These are phyloP conservation scores for Pelargonium cotyledonis DNA, from an alignment of 441 rosid species.

Conservation along the genomic window DNA sequence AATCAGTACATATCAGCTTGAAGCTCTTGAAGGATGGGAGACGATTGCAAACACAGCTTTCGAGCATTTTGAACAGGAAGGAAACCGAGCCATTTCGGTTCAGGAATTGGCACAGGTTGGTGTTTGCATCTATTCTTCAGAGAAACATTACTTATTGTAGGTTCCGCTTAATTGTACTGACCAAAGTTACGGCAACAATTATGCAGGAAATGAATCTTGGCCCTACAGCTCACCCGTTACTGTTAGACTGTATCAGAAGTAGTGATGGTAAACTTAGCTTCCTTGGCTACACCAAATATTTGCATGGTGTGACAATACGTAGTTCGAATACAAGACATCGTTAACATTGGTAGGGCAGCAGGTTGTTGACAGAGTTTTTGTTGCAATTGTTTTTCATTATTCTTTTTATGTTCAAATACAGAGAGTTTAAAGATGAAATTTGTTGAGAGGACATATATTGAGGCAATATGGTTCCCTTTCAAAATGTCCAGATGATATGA, in stretches of 20 bases:
- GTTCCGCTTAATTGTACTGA: not conserved
- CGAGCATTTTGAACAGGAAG: constrained; percentile 77
- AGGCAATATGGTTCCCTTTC: too few species aligned
- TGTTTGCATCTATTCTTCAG: constrained; percentile 7
- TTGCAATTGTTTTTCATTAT: not conserved
- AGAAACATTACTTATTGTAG: not conserved
- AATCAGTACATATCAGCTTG: constrained; percentile 80
- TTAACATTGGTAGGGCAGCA: not conserved
- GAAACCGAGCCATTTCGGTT: constrained; percentile 77
- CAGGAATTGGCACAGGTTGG: constrained; percentile 92
- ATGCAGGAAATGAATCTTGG: constrained; percentile 90
- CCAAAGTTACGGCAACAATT: not conserved
- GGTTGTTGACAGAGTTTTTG: not conserved
- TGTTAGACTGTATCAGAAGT: constrained; percentile 84
- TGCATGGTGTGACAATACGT: constrained; percentile 71
- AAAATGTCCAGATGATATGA: too few species aligned
- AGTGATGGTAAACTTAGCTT: constrained; percentile 89
- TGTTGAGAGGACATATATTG: too few species aligned
- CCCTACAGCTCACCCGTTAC: constrained; percentile 73
- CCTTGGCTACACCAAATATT: constrained; percentile 76
- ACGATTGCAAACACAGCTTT: constrained; percentile 31
- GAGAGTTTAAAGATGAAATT: too few species aligned
- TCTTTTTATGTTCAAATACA: not conserved
- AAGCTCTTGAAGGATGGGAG: constrained; percentile 79
- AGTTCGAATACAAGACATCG: not conserved